Evolutionary conservation across 1,284 basidiomycete genomes (phyloP).

Genomic region (Microbotryomycetes sp.): DNA sequence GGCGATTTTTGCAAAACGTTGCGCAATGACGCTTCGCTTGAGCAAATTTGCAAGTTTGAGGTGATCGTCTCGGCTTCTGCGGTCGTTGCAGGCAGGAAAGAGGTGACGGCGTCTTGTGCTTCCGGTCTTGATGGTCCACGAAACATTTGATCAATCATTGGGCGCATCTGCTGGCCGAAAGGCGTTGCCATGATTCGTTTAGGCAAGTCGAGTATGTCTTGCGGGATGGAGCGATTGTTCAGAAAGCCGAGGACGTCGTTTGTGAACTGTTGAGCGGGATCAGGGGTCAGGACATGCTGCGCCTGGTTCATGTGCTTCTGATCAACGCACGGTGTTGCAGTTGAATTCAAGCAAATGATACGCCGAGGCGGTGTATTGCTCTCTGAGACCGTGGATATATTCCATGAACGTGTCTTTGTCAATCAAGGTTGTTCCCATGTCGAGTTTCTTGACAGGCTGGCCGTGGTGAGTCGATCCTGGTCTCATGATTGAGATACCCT

Average conservation of each 20-base stretch:
- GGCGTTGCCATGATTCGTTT: conserved; percentile 41
- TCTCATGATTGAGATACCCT: conserved; percentile 37
- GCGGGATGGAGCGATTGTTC: conserved; percentile 36
- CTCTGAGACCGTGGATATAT: conserved; percentile 31
- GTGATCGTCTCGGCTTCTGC: conserved; percentile 1
- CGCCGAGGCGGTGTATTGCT: conserved; percentile 37
- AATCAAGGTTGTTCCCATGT: conserved; percentile 39
- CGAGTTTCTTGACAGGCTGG: conserved; percentile 35
- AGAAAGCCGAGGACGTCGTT: conserved; percentile 40
- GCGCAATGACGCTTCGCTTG: conserved; percentile 32
- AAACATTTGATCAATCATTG: conserved; percentile 40
- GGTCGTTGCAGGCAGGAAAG: conserved; percentile 2
- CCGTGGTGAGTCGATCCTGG: conserved; percentile 37
- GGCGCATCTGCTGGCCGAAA: conserved; percentile 40
- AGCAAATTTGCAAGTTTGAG: conserved; percentile 30
- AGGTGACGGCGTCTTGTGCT: conserved; percentile 10
- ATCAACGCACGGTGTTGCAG: conserved; percentile 33
- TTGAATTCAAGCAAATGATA: conserved; percentile 42
- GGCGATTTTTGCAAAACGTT: conserved; percentile 19
- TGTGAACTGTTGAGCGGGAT: conserved; percentile 36
- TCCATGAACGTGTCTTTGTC: conserved; percentile 41
- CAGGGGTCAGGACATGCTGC: not conserved
- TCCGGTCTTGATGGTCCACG: conserved; percentile 12
- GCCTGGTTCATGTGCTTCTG: not conserved
- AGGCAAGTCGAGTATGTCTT: conserved; percentile 37